Conservation (phyloP, 2,329 filamentous ascomycete species). For the Penicillium sp. region DNA sequence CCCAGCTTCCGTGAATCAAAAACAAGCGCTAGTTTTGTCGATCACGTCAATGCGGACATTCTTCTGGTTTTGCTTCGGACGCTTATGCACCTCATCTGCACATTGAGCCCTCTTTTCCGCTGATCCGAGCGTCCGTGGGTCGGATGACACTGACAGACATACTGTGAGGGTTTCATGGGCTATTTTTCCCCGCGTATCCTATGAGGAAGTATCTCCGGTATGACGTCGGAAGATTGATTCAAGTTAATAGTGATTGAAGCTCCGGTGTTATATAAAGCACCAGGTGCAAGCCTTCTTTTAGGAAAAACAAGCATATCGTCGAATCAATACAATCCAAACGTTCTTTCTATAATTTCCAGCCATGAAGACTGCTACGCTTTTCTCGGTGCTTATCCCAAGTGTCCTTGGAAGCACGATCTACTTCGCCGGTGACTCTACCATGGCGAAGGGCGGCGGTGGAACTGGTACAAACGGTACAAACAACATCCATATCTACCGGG, state of each 20-base stretch:
- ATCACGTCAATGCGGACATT: slow-evolving; percentile 3
- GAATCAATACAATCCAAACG: background rate
- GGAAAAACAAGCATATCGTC: background rate
- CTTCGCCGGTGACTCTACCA: slow-evolving; percentile 38
- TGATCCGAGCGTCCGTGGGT: slow-evolving; percentile 7
- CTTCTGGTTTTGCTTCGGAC: slow-evolving; percentile 3
- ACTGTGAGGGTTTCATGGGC: background rate
- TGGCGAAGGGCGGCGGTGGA: slow-evolving; percentile 28
- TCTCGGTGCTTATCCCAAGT: slow-evolving; percentile 22
- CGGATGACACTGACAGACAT: background rate
- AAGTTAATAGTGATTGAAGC: background rate
- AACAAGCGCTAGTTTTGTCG: background rate
- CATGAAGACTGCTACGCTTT: slow-evolving; percentile 24
- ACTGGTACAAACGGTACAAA: slow-evolving; percentile 23
- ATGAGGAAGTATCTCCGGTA: background rate
- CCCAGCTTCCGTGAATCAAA: slow-evolving; percentile 21
- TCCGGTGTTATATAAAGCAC: background rate
- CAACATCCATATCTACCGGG: background rate
- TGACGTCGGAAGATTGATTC: no score
- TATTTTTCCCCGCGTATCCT: background rate
- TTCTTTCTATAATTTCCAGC: background rate
- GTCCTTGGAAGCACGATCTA: slow-evolving; percentile 29
- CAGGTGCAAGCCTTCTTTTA: background rate
- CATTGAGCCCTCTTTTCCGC: slow-evolving; percentile 1
- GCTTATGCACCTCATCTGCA: background rate